Evolutionary conservation across 2,329 filamentous ascomycete species (phyloP).

Genomic region (Pseudogymnoascus sp.): DNA sequence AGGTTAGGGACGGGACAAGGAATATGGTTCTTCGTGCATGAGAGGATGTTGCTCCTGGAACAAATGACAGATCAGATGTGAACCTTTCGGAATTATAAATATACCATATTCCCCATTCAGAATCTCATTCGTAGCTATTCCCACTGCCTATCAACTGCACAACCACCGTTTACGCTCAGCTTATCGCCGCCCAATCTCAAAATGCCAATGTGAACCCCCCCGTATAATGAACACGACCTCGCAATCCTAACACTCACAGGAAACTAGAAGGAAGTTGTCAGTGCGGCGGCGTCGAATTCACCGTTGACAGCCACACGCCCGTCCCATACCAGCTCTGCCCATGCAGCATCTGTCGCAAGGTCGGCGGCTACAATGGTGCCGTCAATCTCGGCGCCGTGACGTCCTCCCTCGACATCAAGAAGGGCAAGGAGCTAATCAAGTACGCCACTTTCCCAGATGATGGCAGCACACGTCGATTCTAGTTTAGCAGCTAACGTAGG

Average conservation of each 20-base stretch:
- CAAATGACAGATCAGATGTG: not conserved
- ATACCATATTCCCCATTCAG: not conserved
- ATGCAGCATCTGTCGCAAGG: constrained; percentile 43
- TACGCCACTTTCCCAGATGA: constrained; percentile 21
- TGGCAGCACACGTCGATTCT: not conserved
- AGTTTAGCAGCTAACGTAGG: not conserved
- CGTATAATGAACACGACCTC: not conserved
- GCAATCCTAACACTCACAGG: constrained; percentile 24
- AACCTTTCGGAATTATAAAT: not conserved
- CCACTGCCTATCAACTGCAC: not conserved
- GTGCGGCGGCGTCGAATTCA: constrained; percentile 40
- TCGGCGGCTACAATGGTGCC: constrained; percentile 37
- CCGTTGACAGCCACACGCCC: constrained; percentile 38
- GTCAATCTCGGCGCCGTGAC: constrained; percentile 41
- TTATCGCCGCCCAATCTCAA: not conserved
- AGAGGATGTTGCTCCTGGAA: not conserved
- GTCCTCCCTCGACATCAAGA: constrained; percentile 34
- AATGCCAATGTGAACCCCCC: not conserved
- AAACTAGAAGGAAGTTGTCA: constrained; percentile 42
- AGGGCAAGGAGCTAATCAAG: constrained; percentile 39
- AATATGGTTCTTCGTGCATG: not conserved
- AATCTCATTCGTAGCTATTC: not conserved
- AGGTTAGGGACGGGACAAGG: not conserved
- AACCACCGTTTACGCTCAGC: not conserved
- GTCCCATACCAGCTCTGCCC: constrained; percentile 43